Evolutionary conservation across 192 early-diverging fungal genomes (phyloP).

Genomic region (Umbelopsis sp.): DNA sequence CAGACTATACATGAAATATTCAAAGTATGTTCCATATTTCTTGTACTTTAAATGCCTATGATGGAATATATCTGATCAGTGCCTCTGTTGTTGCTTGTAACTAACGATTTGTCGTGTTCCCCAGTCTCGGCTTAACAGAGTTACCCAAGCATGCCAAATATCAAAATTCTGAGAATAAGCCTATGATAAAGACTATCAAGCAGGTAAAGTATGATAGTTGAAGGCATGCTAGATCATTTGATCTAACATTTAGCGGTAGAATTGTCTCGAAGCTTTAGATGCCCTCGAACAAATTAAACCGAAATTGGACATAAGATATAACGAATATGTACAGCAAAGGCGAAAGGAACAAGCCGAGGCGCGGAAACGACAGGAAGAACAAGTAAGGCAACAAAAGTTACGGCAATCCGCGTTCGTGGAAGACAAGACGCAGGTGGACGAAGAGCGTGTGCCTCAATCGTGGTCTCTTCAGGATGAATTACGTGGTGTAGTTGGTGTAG

Average conservation of each 20-base stretch:
- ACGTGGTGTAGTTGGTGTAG: conserved; percentile 31
- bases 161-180: conserved; percentile 49
- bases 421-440: neutral
- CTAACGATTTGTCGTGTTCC: neutral
- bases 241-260: conserved; percentile 37
- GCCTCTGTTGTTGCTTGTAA: neutral
- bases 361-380: conserved; percentile 21
- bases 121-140: conserved; percentile 60
- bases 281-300: conserved; percentile 62
- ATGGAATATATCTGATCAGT: neutral
- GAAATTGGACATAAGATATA: conserved; percentile 53
- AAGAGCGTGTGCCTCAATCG: neutral
- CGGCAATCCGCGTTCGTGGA: conserved; percentile 13
- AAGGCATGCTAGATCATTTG: neutral
- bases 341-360: conserved; percentile 31
- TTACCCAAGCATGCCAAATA: conserved; percentile 62
- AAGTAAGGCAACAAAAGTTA: conserved; percentile 16
- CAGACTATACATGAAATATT: conserved; percentile 69
- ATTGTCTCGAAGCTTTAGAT: conserved; percentile 56
- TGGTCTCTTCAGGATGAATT: conserved; percentile 42
- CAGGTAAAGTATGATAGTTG: conserved; percentile 30
- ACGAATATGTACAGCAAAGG: conserved; percentile 48
- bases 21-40: conserved; percentile 42
- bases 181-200: conserved; percentile 18
- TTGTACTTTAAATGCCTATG: neutral